Evolutionary conservation across 2,329 filamentous ascomycete genomes (phyloP), one percentile per base, ranked within the genome.

Genomic region (Pseudogymnoascus sp.): DNA sequence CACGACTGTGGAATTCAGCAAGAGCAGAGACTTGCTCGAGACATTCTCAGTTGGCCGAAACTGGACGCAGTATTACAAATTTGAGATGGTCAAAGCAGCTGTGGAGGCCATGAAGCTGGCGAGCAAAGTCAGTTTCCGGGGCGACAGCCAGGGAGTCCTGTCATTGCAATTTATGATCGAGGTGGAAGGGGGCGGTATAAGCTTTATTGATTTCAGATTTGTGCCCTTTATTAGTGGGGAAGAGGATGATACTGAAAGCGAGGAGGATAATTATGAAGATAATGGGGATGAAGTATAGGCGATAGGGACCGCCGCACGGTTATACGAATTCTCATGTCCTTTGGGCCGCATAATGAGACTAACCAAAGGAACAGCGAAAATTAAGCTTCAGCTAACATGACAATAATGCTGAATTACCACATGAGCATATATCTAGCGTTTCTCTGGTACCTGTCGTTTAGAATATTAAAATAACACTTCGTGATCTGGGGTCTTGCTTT

Each of bases 141-240:
- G 91, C 0, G 94, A 99, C 74, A 81, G 84, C 1, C 91, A 96
- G 72, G 93, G 94, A 0, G 93, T 99, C 30, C 75, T 99, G 66
- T 97, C 91, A 75, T 77, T 97, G 73, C 94, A 99, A 72, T 97
- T 97, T 70, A 94, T 99, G 89, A 88, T 99, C 14, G 91, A 97
- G 72, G 81, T 92, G 42, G 91, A 94, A 65, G 83, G 83, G 5
- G 82, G 83, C 4, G 80, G 80, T 23, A 79, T 86, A 39, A 90
- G 86, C 68, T 95, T 93, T 75, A 80, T 94, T 23, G 90, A 94
- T 73, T 95, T 93, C 73, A 81, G 89, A 19, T 91, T 94, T 71
- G 87, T 95, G 63, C 90, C 91, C 14, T 87, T 87, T 63, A 78
- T 86, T 62, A 79, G 82, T 14, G 82, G 83, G 22, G 83, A 89